Percentiles rank a stretch among this genome's conserved stretches.
Evolutionary conservation across 345 rosid species (phyloP).

Genomic region (Aquilaria malaccensis): DNA sequence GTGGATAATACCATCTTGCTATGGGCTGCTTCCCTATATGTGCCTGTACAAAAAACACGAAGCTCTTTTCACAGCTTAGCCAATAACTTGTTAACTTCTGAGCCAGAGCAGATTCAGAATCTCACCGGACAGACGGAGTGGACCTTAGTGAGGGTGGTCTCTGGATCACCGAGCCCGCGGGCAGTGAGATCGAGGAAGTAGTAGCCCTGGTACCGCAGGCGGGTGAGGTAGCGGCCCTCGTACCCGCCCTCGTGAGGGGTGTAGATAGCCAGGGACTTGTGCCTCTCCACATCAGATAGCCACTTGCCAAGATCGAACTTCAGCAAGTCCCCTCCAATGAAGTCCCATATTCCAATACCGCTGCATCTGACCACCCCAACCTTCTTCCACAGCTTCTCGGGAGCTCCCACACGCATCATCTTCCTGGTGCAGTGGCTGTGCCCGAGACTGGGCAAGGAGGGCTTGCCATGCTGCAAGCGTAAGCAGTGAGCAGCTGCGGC

Average conservation of each 20-base stretch:
- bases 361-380: constrained; percentile 24
- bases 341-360: constrained; percentile 46
- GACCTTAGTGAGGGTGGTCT: constrained; percentile 76
- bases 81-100: too few species aligned
- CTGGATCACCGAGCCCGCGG: constrained; percentile 95
- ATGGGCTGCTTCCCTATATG: constrained; percentile 94
- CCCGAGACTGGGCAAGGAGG: constrained; percentile 4
- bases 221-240: constrained; percentile 79
- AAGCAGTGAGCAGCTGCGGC: constrained; percentile 24
- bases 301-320: constrained; percentile 65
- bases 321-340: constrained; percentile 76
- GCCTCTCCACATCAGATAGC: constrained; percentile 83
- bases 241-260: constrained; percentile 94
- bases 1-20: constrained; percentile 95
- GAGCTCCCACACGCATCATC: not conserved
- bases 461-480: constrained; percentile 29
- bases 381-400: not conserved
- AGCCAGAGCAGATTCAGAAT: not conserved
- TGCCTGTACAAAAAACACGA: constrained; percentile 28
- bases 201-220: constrained; percentile 69
- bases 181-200: constrained; percentile 88
- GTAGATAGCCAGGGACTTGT: constrained; percentile 80
- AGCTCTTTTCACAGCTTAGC: too few species aligned
- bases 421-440: constrained; percentile 7
- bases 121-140: constrained; percentile 92